Conservation (phyloP, 345 rosid species). For the Lepidium sativum region DNA sequence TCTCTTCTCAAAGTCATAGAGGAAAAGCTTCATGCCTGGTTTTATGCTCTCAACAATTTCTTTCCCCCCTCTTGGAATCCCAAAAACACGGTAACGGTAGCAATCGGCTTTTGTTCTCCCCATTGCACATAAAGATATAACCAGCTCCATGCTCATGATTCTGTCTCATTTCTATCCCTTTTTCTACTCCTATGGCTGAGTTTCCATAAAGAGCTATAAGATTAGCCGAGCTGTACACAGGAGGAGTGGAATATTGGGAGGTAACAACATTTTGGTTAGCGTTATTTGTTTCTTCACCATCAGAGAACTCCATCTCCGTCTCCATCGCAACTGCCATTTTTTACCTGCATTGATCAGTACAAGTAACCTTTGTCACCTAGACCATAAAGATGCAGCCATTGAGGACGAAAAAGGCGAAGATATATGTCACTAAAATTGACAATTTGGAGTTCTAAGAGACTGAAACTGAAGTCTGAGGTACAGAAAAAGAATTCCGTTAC, state of each 20-base stretch:
- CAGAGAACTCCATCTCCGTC: slow-evolving; percentile 25
- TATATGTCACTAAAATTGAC: too few relatives aligned
- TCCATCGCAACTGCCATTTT: slow-evolving; percentile 20
- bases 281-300: slow-evolving; percentile 15
- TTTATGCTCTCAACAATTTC: slow-evolving; percentile 29
- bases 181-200: slow-evolving; percentile 2
- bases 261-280: background rate
- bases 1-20: slow-evolving; percentile 41
- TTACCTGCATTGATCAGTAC: background rate
- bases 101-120: slow-evolving; percentile 40
- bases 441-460: too few relatives aligned
- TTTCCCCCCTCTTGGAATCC: slow-evolving; percentile 27
- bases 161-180: background rate
- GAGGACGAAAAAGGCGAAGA: background rate
- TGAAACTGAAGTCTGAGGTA: too few relatives aligned
- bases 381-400: background rate
- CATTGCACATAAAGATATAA: slow-evolving; percentile 49
- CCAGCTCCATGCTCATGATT: slow-evolving; percentile 29
- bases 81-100: slow-evolving; percentile 36
- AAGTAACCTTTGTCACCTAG: background rate
- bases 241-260: background rate
- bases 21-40: slow-evolving; percentile 45
- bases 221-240: background rate
- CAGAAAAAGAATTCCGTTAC: too few relatives aligned
- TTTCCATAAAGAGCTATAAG: slow-evolving; percentile 11